These are phyloP conservation scores for Malassezia brasiliensis DNA, from an alignment of 1,284 basidiomycete genomes.

Conservation along the genomic window DNA sequence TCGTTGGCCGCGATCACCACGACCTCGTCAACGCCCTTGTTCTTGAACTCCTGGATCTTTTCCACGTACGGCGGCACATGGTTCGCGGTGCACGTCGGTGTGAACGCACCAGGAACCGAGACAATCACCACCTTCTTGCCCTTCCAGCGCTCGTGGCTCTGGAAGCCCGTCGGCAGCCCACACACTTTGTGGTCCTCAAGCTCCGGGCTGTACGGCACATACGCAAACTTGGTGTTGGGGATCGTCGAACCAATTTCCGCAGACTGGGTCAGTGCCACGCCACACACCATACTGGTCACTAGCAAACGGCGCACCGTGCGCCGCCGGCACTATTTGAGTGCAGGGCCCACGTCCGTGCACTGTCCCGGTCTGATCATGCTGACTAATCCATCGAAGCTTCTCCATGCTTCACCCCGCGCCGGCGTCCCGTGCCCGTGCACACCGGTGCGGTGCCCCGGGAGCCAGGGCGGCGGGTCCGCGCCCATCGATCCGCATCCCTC, in stretches of 20 bases:
- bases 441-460: background rate
- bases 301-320: background rate
- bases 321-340: background rate
- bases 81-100: conserved; percentile 39
- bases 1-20: conserved; percentile 50
- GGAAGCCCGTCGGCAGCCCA: conserved; percentile 46
- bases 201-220: conserved; percentile 60
- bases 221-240: conserved; percentile 58
- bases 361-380: background rate
- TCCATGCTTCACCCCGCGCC: background rate
- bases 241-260: conserved; percentile 52
- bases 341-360: background rate
- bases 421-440: too few relatives aligned
- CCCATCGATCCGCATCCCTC: too few relatives aligned
- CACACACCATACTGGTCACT: background rate
- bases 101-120: conserved; percentile 63
- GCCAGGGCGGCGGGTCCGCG: too few relatives aligned
- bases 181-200: conserved; percentile 55
- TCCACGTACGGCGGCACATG: conserved; percentile 60
- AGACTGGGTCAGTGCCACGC: background rate
- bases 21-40: conserved; percentile 61
- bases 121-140: conserved; percentile 73
- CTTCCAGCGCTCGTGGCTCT: conserved; percentile 60
- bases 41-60: conserved; percentile 61
- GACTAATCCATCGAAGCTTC: background rate